Evolutionary conservation across 805 yeast species (phyloP).

Genomic region (Kuraishia piskuri): DNA sequence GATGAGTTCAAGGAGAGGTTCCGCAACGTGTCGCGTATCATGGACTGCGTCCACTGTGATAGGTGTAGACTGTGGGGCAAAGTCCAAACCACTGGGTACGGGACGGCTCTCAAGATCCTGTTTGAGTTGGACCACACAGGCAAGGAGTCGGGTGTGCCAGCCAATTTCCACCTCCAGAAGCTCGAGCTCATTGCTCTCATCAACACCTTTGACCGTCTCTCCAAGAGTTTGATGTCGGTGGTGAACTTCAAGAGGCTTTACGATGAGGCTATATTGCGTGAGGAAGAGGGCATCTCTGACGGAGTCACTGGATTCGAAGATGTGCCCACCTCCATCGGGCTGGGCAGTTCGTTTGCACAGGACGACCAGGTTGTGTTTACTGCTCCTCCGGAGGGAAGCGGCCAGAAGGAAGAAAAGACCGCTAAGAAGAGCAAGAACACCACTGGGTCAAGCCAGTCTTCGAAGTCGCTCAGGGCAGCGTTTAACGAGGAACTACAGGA

Average conservation of each 20-base stretch:
- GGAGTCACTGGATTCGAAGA: neutral
- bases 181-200: conserved; percentile 85
- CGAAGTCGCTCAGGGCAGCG: conserved; percentile 24
- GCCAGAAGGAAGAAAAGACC: neutral
- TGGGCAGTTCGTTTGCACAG: neutral
- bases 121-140: conserved; percentile 64
- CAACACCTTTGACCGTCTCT: conserved; percentile 87
- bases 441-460: neutral
- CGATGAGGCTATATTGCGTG: conserved; percentile 19
- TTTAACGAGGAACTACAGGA: conserved; percentile 42
- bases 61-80: conserved; percentile 98
- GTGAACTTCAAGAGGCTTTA: conserved; percentile 59
- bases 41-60: conserved; percentile 99
- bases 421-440: neutral
- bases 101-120: conserved; percentile 86
- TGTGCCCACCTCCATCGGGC: neutral
- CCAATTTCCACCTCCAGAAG: conserved; percentile 42
- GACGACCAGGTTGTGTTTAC: neutral
- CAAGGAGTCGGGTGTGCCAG: conserved; percentile 27
- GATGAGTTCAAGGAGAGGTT: conserved; percentile 82
- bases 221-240: conserved; percentile 74
- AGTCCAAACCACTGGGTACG: conserved; percentile 94
- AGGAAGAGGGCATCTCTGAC: conserved; percentile 13
- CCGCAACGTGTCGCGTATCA: conserved; percentile 80
- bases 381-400: neutral